These are phyloP conservation scores for Neocallimastix lanati DNA, from an alignment of 192 early-diverging fungal genomes.

Conservation along the genomic window DNA sequence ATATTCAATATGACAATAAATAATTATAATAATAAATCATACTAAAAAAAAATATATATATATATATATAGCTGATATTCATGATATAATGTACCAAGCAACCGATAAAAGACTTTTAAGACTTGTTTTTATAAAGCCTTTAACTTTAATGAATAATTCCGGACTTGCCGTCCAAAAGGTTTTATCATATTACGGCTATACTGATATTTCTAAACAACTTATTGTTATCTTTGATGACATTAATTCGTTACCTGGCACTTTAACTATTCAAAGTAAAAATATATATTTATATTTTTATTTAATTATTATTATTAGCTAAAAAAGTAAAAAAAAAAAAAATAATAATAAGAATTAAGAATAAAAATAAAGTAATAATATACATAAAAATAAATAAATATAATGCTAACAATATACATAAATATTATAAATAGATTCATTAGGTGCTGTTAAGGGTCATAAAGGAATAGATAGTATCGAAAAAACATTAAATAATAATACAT, in stretches of 20 bases:
- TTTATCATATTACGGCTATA: slow-evolving; percentile 21
- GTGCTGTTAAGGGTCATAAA: slow-evolving; percentile 26
- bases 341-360: too few species aligned
- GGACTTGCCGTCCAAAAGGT: slow-evolving; percentile 28
- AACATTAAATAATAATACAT: slow-evolving; percentile 20
- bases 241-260: slow-evolving; percentile 29
- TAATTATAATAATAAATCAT: too few species aligned
- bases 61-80: slow-evolving; percentile 22
- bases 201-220: slow-evolving; percentile 20
- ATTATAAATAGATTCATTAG: slow-evolving; percentile 13
- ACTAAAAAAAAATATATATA: slow-evolving; percentile 6
- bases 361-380: too few species aligned
- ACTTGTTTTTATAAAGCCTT: slow-evolving; percentile 31
- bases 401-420: slow-evolving; percentile 6
- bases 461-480: slow-evolving; percentile 28
- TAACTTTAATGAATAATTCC: slow-evolving; percentile 31
- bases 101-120: slow-evolving; percentile 24
- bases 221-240: slow-evolving; percentile 40
- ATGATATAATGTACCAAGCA: slow-evolving; percentile 23
- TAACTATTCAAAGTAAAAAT: slow-evolving; percentile 37
- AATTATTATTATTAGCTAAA: too few species aligned
- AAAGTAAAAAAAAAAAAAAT: too few species aligned
- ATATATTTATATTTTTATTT: too few species aligned
- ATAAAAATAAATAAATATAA: background rate
- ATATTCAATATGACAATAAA: too few species aligned